These are phyloP conservation scores for Mycena olivaceomarginata DNA, from an alignment of 768 basidiomycete genomes.

Conservation along the genomic window DNA sequence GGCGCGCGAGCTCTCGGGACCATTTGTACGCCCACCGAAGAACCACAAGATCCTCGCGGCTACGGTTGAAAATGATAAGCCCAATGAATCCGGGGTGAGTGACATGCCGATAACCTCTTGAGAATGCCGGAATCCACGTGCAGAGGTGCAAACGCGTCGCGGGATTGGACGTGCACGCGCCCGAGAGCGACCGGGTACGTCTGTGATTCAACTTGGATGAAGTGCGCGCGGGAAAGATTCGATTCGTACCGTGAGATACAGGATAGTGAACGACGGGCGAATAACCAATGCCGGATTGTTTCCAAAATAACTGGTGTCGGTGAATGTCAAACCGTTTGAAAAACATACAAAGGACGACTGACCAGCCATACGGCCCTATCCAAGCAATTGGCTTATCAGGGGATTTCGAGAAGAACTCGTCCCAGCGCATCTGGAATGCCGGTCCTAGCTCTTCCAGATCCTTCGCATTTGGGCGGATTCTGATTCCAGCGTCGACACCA, in stretches of 20 bases:
- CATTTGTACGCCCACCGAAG: conserved; percentile 61
- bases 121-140: conserved; percentile 56
- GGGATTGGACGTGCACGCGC: conserved; percentile 59
- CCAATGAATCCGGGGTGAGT: too few species aligned
- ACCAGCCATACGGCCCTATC: not conserved
- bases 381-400: conserved; percentile 68
- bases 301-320: not conserved
- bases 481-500: conserved; percentile 72
- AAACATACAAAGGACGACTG: not conserved
- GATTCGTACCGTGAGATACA: not conserved
- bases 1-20: conserved; percentile 60
- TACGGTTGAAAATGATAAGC: not conserved
- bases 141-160: conserved; percentile 53
- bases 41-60: conserved; percentile 49
- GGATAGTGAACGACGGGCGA: not conserved
- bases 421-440: conserved; percentile 69
- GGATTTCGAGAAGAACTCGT: conserved; percentile 65
- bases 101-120: not conserved
- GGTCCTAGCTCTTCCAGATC: conserved; percentile 71
- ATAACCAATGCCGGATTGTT: not conserved
- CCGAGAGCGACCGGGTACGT: conserved; percentile 59
- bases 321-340: not conserved
- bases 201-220: conserved; percentile 25
- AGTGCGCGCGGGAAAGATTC: not conserved
- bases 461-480: conserved; percentile 68